phyloP scores from a whole-genome alignment of 2,329 filamentous ascomycete genomes.

The Leptoxyphium fumago region DNA sequence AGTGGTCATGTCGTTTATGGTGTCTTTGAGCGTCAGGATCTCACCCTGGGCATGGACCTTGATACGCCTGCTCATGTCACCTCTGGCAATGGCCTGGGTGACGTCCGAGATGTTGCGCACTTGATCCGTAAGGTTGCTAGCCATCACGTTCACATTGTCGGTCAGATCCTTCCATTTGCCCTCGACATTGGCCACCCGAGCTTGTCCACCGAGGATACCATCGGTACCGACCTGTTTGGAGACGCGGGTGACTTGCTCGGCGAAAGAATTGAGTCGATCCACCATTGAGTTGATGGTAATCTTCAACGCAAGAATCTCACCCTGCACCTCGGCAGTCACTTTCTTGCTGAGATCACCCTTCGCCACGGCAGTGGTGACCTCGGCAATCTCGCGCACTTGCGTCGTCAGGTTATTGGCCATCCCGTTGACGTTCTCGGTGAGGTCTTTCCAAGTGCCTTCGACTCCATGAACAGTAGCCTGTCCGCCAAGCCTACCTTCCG shows the following conservation, averaged over 20 bases:
- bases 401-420: constrained; percentile 37
- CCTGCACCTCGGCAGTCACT: constrained; percentile 37
- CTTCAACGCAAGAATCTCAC: constrained; percentile 50
- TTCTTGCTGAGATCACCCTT: constrained; percentile 38
- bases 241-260: constrained; percentile 51
- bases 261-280: constrained; percentile 48
- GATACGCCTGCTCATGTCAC: constrained; percentile 91
- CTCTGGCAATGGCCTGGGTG: constrained; percentile 87
- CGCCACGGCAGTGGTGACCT: constrained; percentile 38
- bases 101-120: constrained; percentile 88
- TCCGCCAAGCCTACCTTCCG: constrained; percentile 35
- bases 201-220: constrained; percentile 48
- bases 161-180: constrained; percentile 54
- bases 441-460: constrained; percentile 38
- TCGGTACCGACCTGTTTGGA: constrained; percentile 51
- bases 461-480: constrained; percentile 39
- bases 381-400: constrained; percentile 38
- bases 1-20: constrained; percentile 98
- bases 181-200: constrained; percentile 49
- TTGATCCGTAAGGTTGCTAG: constrained; percentile 47
- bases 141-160: constrained; percentile 55
- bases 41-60: constrained; percentile 91
- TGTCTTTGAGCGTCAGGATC: constrained; percentile 85
- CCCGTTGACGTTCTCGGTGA: constrained; percentile 40
- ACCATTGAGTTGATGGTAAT: constrained; percentile 68